Base-by-base conservation (phyloP, 2,329 filamentous ascomycete species). In the Metarhizium robertsii region DNA sequence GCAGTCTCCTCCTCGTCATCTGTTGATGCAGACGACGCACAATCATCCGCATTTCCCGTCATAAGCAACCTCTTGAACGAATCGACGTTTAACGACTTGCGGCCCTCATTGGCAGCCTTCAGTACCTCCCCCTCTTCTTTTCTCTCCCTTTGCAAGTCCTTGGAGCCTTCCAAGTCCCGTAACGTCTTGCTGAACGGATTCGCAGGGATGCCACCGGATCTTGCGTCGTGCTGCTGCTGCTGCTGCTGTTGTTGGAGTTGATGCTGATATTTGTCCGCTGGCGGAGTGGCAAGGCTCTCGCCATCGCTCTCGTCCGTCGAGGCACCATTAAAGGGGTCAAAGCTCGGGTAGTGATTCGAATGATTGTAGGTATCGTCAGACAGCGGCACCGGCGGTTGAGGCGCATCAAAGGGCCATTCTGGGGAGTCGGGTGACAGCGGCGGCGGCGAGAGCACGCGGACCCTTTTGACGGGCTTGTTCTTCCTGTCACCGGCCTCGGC, bases 51-150 rank as follows among this genome's bases (percentile, higher is more conserved):
- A 62, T 84, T 81, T 20, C 89, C 89, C 0, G 88, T 94, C 72
- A 94, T 76, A 50, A 94, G 77, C 58, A 94, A 71, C 57, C 85
- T 79, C 65, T 85, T 85, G 71, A 94, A 94, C 7, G 88, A 84
- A 65, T 90, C 84, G 1, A 92, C 89, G 65, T 94, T 87, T 59
- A 92, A 70, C 0, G 82, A 77, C 18, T 68, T 72, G 61, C 72
- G 76, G 18, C 61, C 61, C 2, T 65, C 60, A 46, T 68, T 65
- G 34, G 64, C 64, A 38, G 66, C 67, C 58, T 67, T 70, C 51
- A 70, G 64, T 10, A 59, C 66, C 55, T 58, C 65, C 13, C 58
- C 70, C 63, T 61, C 69, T 54, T 61, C 68, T 63, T 59, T 62
- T 36, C 62, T 59, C 59, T 70, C 65, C 45, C 61, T 57, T 53